phyloP scores from a whole-genome alignment of 768 basidiomycete species.

The Fomitopsis pulvina region DNA sequence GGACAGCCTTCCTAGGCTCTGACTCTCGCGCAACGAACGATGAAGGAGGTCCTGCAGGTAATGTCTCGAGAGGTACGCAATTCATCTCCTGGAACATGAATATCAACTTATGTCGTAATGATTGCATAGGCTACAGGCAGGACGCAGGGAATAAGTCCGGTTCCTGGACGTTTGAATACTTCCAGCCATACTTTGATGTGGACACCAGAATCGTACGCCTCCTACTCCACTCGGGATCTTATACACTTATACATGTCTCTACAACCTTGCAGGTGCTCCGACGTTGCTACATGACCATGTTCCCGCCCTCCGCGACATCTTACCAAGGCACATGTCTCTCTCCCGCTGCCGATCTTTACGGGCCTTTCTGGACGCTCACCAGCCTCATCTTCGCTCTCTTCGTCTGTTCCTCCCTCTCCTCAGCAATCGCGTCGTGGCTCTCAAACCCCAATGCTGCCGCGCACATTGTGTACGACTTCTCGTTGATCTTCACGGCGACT shows the following conservation, averaged over 20 bases:
- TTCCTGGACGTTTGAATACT: conserved; percentile 82
- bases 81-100: neutral
- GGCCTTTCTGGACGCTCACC: conserved; percentile 97
- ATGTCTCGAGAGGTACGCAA: conserved; percentile 12
- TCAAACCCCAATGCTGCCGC: conserved; percentile 40
- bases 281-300: conserved; percentile 71
- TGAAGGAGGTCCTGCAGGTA: conserved; percentile 1
- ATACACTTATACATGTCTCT: conserved; percentile 7
- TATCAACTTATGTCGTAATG: neutral
- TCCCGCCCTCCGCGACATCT: conserved; percentile 57
- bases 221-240: neutral
- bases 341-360: conserved; percentile 70
- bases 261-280: conserved; percentile 48
- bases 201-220: conserved; percentile 65
- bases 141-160: conserved; percentile 43
- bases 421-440: conserved; percentile 84
- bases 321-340: conserved; percentile 59
- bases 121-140: conserved; percentile 51
- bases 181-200: conserved; percentile 84
- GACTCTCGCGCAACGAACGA: conserved; percentile 17
- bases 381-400: conserved; percentile 92
- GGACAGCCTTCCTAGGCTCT: conserved; percentile 20
- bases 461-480: conserved; percentile 79
- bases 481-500: conserved; percentile 74
- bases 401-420: conserved; percentile 87